Percentiles rank a stretch among this genome's conserved stretches.
These are phyloP conservation scores for Fusarium azukiicola DNA, from an alignment of 2,329 filamentous ascomycete genomes.

Conservation along the genomic window DNA sequence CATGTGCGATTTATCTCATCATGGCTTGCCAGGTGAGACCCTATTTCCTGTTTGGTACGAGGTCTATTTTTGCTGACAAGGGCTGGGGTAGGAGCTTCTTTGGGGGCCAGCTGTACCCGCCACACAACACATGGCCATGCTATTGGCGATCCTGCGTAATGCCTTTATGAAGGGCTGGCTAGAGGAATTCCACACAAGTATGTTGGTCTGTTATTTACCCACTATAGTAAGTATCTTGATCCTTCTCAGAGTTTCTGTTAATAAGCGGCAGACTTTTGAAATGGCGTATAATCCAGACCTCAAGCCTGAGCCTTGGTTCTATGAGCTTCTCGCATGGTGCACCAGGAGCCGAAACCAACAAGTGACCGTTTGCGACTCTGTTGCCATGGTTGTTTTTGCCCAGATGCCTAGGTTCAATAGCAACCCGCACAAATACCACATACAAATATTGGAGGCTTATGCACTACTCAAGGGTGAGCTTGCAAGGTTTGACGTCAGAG, in stretches of 20 bases:
- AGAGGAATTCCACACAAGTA: conserved; percentile 9
- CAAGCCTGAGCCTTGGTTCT: conserved; percentile 7
- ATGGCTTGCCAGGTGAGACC: conserved; percentile 16
- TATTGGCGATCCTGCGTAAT: background rate
- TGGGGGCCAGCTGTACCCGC: conserved; percentile 6
- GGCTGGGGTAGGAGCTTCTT: background rate
- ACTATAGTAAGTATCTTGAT: background rate
- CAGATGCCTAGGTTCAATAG: conserved; percentile 23
- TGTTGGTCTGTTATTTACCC: conserved; percentile 2
- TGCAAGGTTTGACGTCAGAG: background rate
- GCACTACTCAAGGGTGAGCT: background rate
- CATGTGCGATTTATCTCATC: conserved; percentile 14
- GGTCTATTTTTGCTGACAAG: background rate
- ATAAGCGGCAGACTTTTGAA: background rate
- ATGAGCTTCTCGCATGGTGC: conserved; percentile 2
- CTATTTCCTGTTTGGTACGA: background rate
- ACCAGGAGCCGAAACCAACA: background rate
- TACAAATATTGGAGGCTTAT: conserved; percentile 2
- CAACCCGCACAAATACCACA: conserved; percentile 6
- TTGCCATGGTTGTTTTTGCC: conserved; percentile 1
- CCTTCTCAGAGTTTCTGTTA: background rate
- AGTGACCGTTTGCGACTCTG: background rate
- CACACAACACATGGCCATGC: conserved; percentile 11
- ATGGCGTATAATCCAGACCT: conserved; percentile 5
- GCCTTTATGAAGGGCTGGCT: background rate